These are phyloP conservation scores for Calonectria pauciramosa DNA, from an alignment of 2,329 filamentous ascomycete species.

Conservation along the genomic window DNA sequence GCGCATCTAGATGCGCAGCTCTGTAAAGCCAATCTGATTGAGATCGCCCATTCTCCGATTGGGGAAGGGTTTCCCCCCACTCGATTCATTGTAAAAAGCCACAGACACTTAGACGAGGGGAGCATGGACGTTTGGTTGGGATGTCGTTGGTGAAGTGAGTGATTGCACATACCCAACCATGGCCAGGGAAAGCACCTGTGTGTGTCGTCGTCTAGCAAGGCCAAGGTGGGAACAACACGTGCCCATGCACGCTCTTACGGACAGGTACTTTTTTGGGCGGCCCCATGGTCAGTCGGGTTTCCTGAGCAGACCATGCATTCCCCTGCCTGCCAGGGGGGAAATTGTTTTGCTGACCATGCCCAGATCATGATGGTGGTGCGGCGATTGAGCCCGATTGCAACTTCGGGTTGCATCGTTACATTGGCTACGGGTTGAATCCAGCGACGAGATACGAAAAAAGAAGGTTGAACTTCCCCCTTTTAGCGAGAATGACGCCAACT, in stretches of 20 bases:
- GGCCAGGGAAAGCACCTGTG: not conserved
- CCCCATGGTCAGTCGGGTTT: not conserved
- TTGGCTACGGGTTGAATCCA: not conserved
- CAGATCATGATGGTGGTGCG: not conserved
- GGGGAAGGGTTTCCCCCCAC: not conserved
- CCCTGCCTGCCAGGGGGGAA: conserved; percentile 6
- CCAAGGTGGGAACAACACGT: not conserved
- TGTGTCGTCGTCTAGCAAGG: not conserved
- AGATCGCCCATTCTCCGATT: conserved; percentile 22
- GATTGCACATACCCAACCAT: not conserved
- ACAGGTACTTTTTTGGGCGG: not conserved
- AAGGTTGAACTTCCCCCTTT: conserved; percentile 18
- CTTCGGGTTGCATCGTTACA: conserved; percentile 11
- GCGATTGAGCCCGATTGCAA: not conserved
- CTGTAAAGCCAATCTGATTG: conserved; percentile 18
- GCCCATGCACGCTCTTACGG: conserved; percentile 6
- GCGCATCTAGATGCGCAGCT: not conserved
- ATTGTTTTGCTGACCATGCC: conserved; percentile 1
- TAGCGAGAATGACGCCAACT: conserved; percentile 18
- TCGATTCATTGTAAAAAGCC: not conserved
- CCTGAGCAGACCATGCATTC: not conserved
- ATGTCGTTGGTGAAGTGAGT: not conserved
- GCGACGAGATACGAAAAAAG: conserved; percentile 7
- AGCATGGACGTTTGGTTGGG: not conserved
- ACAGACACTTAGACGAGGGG: not conserved